Evolutionary conservation across 208 protist genomes (phyloP), one percentile per base, ranked within the genome.

Genomic region (Leishmania tropica): DNA sequence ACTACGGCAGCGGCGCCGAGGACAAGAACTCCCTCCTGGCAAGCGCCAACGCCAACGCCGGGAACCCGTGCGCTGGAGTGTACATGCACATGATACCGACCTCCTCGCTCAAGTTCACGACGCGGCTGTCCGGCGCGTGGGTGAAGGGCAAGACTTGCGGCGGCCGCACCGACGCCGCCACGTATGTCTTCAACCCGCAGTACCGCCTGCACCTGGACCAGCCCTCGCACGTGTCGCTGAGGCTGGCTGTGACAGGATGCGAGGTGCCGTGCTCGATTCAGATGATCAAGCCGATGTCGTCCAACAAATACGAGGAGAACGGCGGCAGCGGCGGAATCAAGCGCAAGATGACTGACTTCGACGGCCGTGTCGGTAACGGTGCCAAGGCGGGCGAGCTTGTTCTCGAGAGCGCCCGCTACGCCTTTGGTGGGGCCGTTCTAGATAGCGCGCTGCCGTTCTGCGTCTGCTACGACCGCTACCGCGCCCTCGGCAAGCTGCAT

Each of bases 61-160:
- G 83, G 35, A 85, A 85, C 65, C 79, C 81, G 3, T 73, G 73
- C 81, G 42, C 71, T 2, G 91, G 91, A 31, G 93, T 97, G 47
- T 97, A 89, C 85, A 96, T 97, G 90, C 94, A 97, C 78, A 83
- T 83, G 60, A 93, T 97, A 51, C 92, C 92, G 31, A 70, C 78
- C 42, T 90, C 85, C 37, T 80, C 81, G 68, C 88, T 97, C 3
- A 87, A 83, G 76, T 79, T 89, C 54, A 88, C 83, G 60, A 90
- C 87, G 24, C 79, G 81, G 48, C 53, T 85, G 42, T 72, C 85
- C 4, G 92, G 94, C 10, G 58, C 62, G 60, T 97, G 92, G 92
- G 84, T 87, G 78, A 94, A 92, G 76, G 94, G 92, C 60, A 88
- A 92, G 81, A 94, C 79, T 45, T 97, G 92, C 72, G 94, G 94